phyloP scores from a whole-genome alignment of 202 grass and related monocot genomes.

The Zoysia matrella region DNA sequence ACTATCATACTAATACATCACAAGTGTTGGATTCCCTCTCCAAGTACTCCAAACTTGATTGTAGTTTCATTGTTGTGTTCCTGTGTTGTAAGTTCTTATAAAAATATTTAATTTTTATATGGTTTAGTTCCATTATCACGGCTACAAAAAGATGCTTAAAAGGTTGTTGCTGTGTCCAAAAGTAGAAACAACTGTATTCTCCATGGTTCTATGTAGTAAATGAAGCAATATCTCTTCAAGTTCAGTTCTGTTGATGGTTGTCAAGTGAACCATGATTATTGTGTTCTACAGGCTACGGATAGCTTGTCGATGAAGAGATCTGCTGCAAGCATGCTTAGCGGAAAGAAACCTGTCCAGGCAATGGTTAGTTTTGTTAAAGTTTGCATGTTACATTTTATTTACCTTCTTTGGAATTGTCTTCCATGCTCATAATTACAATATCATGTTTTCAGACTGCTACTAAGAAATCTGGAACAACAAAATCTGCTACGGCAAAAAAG shows the following conservation, averaged over 20 bases:
- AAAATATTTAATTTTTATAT: neutral
- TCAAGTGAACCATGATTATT: constrained; percentile 35
- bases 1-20: neutral
- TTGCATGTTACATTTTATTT: constrained; percentile 30
- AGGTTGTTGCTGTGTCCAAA: constrained; percentile 31
- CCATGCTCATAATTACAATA: constrained; percentile 21
- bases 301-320: constrained; percentile 79
- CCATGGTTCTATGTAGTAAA: neutral
- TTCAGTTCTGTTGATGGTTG: neutral
- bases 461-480: constrained; percentile 78
- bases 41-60: too few species aligned
- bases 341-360: constrained; percentile 73
- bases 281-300: constrained; percentile 63
- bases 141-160: constrained; percentile 15
- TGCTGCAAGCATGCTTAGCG: constrained; percentile 98
- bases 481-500: constrained; percentile 73
- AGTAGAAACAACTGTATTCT: neutral
- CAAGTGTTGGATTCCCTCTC: constrained; percentile 1
- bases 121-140: neutral
- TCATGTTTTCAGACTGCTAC: constrained; percentile 51
- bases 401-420: constrained; percentile 30
- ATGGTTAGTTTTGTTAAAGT: constrained; percentile 59
- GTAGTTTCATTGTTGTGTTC: neutral
- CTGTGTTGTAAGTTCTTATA: neutral
- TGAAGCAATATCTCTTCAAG: neutral